Percentiles rank a stretch among this genome's conserved stretches.
These are phyloP conservation scores for Coriaria nepalensis DNA, from an alignment of 306 rosid species.

Conservation along the genomic window DNA sequence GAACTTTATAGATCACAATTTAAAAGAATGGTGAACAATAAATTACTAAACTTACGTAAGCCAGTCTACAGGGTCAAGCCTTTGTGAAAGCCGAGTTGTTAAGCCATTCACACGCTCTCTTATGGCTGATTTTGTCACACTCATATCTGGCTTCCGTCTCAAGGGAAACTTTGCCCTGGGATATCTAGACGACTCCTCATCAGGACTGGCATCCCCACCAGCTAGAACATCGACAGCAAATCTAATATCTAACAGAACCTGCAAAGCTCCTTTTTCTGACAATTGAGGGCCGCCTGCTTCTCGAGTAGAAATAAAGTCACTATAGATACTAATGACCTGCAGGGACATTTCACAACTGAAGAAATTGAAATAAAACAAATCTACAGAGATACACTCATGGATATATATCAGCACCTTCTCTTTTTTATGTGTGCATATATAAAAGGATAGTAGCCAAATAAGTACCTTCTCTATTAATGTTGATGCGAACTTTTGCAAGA, in stretches of 20 bases:
- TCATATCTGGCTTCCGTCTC: conserved; percentile 67
- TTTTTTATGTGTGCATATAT: no score
- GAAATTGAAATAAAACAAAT: conserved; percentile 9
- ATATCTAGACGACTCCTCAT: conserved; percentile 35
- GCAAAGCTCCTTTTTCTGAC: conserved; percentile 88
- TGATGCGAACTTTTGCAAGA: conserved; percentile 70
- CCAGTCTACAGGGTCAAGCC: conserved; percentile 97
- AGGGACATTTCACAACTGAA: conserved; percentile 12
- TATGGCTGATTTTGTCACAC: conserved; percentile 38
- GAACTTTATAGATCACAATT: neutral
- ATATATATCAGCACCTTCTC: neutral
- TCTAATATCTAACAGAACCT: conserved; percentile 74
- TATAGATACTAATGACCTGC: conserved; percentile 70
- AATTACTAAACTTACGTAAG: conserved; percentile 60
- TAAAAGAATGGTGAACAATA: neutral
- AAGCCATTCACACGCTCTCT: conserved; percentile 52
- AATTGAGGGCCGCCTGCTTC: conserved; percentile 51
- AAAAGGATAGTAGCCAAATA: neutral
- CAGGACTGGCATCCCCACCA: conserved; percentile 49
- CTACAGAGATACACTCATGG: no score
- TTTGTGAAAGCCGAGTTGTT: conserved; percentile 59
- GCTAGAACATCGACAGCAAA: conserved; percentile 85
- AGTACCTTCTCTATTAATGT: conserved; percentile 68
- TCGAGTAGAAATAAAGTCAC: conserved; percentile 44
- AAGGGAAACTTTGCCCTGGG: conserved; percentile 33